A percentile compares a stretch with the other conserved stretches of the same genome.
phyloP scores from a whole-genome alignment of 306 rosid genomes.

The Quercus rubra region DNA sequence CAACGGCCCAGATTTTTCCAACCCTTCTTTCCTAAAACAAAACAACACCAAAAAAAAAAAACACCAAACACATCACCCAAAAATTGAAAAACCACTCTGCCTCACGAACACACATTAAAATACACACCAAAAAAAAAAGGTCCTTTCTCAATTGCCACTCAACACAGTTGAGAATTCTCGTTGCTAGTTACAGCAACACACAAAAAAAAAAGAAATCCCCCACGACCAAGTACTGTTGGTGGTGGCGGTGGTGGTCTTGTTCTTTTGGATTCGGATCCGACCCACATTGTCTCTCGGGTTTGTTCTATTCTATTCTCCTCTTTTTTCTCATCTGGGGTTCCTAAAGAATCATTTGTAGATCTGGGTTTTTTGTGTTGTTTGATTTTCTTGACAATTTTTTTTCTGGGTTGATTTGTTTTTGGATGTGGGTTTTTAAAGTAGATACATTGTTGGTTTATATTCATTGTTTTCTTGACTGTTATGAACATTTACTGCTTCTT shows the following conservation, averaged over 20 bases:
- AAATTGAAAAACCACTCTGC: too few species aligned
- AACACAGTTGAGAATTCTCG: neutral
- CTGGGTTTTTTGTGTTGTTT: constrained; percentile 17
- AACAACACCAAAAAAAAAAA: too few species aligned
- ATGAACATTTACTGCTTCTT: neutral
- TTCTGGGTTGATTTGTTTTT: neutral
- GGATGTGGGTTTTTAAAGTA: neutral
- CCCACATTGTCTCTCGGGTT: constrained; percentile 24
- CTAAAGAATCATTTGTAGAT: constrained; percentile 32
- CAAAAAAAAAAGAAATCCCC: neutral
- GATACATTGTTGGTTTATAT: neutral
- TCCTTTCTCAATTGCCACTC: neutral
- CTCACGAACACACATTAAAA: neutral
- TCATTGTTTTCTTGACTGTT: too few species aligned
- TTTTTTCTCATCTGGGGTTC: neutral
- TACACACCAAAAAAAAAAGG: too few species aligned
- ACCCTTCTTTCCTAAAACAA: neutral
- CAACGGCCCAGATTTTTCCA: constrained; percentile 32
- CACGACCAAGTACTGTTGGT: neutral
- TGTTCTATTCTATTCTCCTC: neutral
- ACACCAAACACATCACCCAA: too few species aligned
- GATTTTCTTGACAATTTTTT: neutral
- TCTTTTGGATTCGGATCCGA: constrained; percentile 25
- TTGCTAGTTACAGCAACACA: neutral
- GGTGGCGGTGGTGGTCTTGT: constrained; percentile 7